These are phyloP conservation scores for Podospora australis DNA, from an alignment of 495 filamentous ascomycete species.

Conservation along the genomic window DNA sequence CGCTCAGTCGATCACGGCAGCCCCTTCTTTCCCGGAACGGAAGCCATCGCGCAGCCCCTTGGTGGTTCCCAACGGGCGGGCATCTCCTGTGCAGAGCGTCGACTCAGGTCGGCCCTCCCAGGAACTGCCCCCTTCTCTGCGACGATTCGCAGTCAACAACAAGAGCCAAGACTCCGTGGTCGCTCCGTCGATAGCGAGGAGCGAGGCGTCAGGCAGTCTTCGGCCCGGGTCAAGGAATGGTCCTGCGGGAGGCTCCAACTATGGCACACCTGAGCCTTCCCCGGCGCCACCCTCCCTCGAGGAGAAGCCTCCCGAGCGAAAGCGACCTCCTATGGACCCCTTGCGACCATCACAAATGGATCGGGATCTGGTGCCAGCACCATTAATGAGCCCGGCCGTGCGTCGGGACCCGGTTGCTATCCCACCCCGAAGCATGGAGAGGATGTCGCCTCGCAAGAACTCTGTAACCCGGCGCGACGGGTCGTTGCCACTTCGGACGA, in stretches of 20 bases:
- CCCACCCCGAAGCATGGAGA: conserved; percentile 42
- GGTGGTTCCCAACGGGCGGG: conserved; percentile 27
- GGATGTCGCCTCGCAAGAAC: conserved; percentile 34
- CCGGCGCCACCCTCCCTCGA: conserved; percentile 31
- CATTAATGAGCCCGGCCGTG: conserved; percentile 44
- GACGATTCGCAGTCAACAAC: conserved; percentile 42
- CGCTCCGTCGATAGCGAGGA: conserved; percentile 35
- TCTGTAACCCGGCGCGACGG: conserved; percentile 20
- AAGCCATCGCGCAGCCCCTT: conserved; percentile 25
- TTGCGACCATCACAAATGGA: conserved; percentile 34
- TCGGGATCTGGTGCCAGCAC: conserved; percentile 45
- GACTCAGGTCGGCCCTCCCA: conserved; percentile 37
- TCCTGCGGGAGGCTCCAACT: conserved; percentile 32
- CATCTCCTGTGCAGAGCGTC: conserved; percentile 40
- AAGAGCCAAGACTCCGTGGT: conserved; percentile 52
- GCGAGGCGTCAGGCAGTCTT: conserved; percentile 41
- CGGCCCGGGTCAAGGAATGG: conserved; percentile 46
- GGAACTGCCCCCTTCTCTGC: conserved; percentile 38
- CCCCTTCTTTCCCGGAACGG: conserved; percentile 14
- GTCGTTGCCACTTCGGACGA: conserved; percentile 11
- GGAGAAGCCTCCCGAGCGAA: conserved; percentile 43
- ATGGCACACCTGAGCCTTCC: conserved; percentile 27
- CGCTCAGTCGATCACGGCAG: conserved; percentile 10
- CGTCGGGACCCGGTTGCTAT: conserved; percentile 35
- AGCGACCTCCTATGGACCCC: conserved; percentile 49